These are phyloP conservation scores for Pseudopyricularia javanii DNA, from an alignment of 2,329 filamentous ascomycete species.

Conservation along the genomic window DNA sequence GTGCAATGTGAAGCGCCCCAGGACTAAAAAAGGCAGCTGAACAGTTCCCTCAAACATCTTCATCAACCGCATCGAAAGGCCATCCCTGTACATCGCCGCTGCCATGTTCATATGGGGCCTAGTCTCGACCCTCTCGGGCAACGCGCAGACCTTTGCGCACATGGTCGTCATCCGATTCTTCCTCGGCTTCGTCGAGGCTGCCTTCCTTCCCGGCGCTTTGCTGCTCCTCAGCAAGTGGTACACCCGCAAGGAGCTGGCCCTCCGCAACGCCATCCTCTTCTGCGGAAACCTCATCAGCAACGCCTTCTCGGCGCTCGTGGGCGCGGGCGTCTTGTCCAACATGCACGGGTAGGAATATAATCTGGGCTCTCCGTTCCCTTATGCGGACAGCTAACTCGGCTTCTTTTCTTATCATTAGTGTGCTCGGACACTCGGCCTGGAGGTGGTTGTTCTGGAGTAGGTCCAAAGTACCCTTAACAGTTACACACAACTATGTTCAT, in stretches of 20 bases:
- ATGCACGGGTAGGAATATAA: background rate
- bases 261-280: constrained; percentile 4
- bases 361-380: background rate
- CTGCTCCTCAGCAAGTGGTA: constrained; percentile 4
- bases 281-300: constrained; percentile 6
- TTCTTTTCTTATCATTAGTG: constrained; percentile 6
- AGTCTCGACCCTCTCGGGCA: constrained; percentile 3
- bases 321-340: constrained; percentile 5
- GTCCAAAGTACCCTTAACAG: background rate
- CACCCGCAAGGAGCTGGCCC: constrained; percentile 3
- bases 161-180: constrained; percentile 8
- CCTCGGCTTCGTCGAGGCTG: constrained; percentile 7
- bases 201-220: constrained; percentile 3
- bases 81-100: constrained; percentile 5
- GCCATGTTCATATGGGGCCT: constrained; percentile 6
- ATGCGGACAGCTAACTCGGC: constrained; percentile 5
- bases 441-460: constrained; percentile 3
- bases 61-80: constrained; percentile 20
- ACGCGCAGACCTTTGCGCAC: constrained; percentile 3
- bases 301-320: constrained; percentile 7
- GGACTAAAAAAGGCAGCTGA: background rate
- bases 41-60: constrained; percentile 35
- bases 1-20: background rate
- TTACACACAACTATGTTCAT: background rate
- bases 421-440: constrained; percentile 1